Base-by-base conservation (phyloP, 2,329 filamentous ascomycete species). In the Pseudohalonectria lignicola region DNA sequence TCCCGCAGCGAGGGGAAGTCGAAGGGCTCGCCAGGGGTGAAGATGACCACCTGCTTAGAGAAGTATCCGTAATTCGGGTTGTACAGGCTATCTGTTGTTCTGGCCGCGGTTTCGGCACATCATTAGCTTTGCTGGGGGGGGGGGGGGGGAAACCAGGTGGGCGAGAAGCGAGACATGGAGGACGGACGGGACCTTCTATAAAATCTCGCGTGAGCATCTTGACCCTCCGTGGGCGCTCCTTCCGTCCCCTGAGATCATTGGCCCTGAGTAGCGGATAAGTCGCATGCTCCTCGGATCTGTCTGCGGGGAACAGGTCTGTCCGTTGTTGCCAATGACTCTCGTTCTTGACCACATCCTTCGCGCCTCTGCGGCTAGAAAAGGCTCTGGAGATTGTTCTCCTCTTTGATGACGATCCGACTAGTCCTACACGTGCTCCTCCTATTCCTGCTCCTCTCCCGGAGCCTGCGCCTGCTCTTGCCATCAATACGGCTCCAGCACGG, bases 121-220 rank as follows among this genome's bases (percentile, higher is more conserved):
- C 25, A 19, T 18, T 17, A 29, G 39, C 21, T 36, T 16, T 25
- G 34, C 13, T 8, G 12, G 4, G 5, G 23, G 15, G 13, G 8
- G 2, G 36, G 29, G 11, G 26, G 34, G 9, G 25, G n/a, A 20
- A 4, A 9, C 7, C 4, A 26, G 12, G n/a, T 16, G 17, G 7
- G 4, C 3, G 16, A 16, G 6, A 30, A 16, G 23, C 8, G 12
- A 7, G 7, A 26, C 12, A 26, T 20, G 33, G n/a, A 18, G 50
- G 49, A 10, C 44, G 44, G 1, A 23, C 56, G 58, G 47, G 54
- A 87, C 84, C 88, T 59, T 98, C 92, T 54, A 98, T 92, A 55
- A 98, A 98, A 68, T 98, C 93, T 47, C 93, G 76, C 56, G 93
- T 84, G 53, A 95, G 65, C 92, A 98, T 98, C 74, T 94, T 95